Percentiles rank a stretch among this genome's conserved stretches.
These are phyloP conservation scores for Rhododendron ferrugineum DNA, from an alignment of 148 eudicot genomes.

Conservation along the genomic window DNA sequence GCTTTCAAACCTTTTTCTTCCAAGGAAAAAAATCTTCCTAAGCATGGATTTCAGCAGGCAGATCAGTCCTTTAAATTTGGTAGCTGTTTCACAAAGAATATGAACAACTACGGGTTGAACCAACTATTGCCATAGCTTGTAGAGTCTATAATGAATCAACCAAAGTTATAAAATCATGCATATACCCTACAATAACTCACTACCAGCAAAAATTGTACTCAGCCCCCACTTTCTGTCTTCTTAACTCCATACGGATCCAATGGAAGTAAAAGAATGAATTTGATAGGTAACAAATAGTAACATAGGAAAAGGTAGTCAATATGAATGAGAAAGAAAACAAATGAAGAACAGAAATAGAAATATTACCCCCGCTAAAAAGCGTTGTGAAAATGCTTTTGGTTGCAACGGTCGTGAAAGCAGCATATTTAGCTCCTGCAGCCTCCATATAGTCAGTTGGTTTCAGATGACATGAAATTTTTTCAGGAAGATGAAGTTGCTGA, in stretches of 20 bases:
- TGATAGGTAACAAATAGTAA: neutral
- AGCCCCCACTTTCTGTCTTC: neutral
- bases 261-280: neutral
- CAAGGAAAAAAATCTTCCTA: neutral
- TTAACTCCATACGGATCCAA: neutral
- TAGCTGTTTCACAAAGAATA: neutral
- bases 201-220: neutral
- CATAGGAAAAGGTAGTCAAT: neutral
- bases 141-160: neutral
- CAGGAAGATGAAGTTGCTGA: neutral
- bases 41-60: neutral
- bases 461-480: neutral
- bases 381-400: conserved; percentile 83
- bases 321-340: neutral
- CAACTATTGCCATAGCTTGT: neutral
- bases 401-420: conserved; percentile 78
- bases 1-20: neutral
- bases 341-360: neutral
- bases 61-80: neutral
- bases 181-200: neutral
- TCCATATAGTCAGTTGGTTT: neutral
- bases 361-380: conserved; percentile 88
- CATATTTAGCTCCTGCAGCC: conserved; percentile 67
- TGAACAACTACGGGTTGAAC: neutral
- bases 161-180: neutral